Evolutionary conservation across 345 rosid species (phyloP).

Genomic region (Acer saccharum): DNA sequence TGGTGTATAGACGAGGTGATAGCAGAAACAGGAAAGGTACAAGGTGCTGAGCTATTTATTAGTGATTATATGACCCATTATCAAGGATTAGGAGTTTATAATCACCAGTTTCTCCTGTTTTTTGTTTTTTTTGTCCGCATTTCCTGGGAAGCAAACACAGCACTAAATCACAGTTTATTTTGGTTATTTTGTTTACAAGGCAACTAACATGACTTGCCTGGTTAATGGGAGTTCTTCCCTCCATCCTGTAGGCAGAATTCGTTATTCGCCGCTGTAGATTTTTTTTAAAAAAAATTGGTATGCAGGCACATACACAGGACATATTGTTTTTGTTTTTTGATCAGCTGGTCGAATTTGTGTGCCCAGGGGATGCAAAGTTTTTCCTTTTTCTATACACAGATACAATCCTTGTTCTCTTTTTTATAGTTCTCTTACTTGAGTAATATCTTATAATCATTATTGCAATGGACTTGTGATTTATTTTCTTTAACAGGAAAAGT

Average conservation of each 20-base stretch:
- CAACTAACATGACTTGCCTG: neutral
- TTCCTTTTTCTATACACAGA: neutral
- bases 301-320: slow-evolving; percentile 7
- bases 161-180: neutral
- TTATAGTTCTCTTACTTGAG: neutral
- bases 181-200: neutral
- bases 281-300: too few species aligned
- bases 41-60: too few species aligned
- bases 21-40: slow-evolving; percentile 4
- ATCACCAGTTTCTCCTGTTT: neutral
- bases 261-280: too few species aligned
- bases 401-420: neutral
- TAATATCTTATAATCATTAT: neutral
- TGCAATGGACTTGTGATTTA: neutral
- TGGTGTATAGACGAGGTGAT: slow-evolving; percentile 27
- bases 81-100: neutral
- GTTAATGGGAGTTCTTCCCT: neutral
- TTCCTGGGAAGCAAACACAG: neutral
- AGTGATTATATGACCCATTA: neutral
- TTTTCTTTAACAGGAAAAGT: too few species aligned
- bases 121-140: too few species aligned
- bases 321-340: neutral
- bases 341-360: neutral
- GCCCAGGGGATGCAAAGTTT: neutral
- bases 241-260: neutral